These are phyloP conservation scores for Pseudocercospora pini-densiflorae DNA, from an alignment of 2,329 filamentous ascomycete genomes.

Conservation along the genomic window DNA sequence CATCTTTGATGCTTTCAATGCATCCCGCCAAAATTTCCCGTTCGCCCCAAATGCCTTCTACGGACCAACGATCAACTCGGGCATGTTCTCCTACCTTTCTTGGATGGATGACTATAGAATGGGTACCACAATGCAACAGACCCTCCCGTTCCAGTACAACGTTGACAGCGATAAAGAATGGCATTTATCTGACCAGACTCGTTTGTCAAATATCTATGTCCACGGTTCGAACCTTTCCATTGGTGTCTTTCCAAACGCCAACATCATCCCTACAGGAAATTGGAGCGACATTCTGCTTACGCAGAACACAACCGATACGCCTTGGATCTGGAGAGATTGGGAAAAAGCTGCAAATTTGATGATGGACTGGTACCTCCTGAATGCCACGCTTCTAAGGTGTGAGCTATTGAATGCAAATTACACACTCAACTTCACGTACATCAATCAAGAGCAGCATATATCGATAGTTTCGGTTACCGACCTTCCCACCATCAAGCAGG, in stretches of 20 bases:
- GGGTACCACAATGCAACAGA: neutral
- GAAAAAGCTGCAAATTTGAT: neutral
- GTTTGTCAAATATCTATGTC: neutral
- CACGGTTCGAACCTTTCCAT: neutral
- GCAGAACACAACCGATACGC: neutral
- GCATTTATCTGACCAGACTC: neutral
- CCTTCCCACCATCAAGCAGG: neutral
- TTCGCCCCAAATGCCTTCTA: neutral
- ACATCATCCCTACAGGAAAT: neutral
- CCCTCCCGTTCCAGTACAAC: neutral
- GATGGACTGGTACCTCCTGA: constrained; percentile 19
- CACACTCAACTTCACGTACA: constrained; percentile 13
- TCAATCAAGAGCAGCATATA: constrained; percentile 15
- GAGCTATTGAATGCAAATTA: constrained; percentile 7
- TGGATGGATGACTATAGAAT: constrained; percentile 8
- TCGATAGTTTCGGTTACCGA: constrained; percentile 3
- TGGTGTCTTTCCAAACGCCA: neutral
- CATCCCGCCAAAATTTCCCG: neutral
- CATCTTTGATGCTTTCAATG: neutral
- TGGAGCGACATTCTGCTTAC: neutral
- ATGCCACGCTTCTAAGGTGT: constrained; percentile 15
- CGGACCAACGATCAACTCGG: neutral
- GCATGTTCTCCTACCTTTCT: constrained; percentile 22
- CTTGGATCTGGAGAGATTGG: neutral
- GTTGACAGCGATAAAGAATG: neutral